These are phyloP conservation scores for Cladosporium austrohemisphaericum DNA, from an alignment of 2,329 filamentous ascomycete species.

Conservation along the genomic window DNA sequence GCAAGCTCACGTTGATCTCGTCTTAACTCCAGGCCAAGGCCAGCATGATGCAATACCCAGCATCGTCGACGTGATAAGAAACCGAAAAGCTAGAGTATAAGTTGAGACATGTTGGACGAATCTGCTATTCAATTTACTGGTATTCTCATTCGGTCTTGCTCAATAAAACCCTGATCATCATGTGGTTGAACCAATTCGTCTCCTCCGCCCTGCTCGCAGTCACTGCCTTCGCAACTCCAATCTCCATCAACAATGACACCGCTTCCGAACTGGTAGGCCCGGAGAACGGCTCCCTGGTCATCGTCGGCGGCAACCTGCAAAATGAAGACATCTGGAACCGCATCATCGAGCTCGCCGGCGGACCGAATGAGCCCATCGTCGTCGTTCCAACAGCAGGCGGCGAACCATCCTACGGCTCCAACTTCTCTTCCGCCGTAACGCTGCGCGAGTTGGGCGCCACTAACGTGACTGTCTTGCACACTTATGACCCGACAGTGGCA, in stretches of 20 bases:
- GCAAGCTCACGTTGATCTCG: not conserved
- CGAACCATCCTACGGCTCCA: constrained; percentile 20
- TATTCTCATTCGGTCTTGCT: no score
- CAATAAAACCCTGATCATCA: not conserved
- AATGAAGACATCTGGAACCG: constrained; percentile 20
- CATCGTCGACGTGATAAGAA: not conserved
- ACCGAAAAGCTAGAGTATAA: not conserved
- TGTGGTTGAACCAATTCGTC: not conserved
- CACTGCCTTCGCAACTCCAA: not conserved
- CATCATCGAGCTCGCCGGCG: constrained; percentile 22
- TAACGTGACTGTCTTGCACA: constrained; percentile 23
- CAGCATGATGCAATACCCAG: constrained; percentile 5
- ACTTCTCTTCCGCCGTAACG: constrained; percentile 19
- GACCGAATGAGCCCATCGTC: constrained; percentile 19
- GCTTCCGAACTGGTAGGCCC: constrained; percentile 15
- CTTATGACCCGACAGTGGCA: constrained; percentile 21
- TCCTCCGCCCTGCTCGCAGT: not conserved
- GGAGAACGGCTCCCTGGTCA: constrained; percentile 21
- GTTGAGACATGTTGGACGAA: accelerated
- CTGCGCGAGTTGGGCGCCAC: constrained; percentile 20
- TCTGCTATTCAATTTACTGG: no score
- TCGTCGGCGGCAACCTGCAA: constrained; percentile 22
- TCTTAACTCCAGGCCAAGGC: not conserved
- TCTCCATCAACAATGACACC: not conserved
- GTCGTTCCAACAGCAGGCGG: constrained; percentile 24